A percentile compares a stretch with the other conserved stretches of the same genome.
These are phyloP conservation scores for Colletotrichum sansevieriae DNA, from an alignment of 2,329 filamentous ascomycete species.

Conservation along the genomic window DNA sequence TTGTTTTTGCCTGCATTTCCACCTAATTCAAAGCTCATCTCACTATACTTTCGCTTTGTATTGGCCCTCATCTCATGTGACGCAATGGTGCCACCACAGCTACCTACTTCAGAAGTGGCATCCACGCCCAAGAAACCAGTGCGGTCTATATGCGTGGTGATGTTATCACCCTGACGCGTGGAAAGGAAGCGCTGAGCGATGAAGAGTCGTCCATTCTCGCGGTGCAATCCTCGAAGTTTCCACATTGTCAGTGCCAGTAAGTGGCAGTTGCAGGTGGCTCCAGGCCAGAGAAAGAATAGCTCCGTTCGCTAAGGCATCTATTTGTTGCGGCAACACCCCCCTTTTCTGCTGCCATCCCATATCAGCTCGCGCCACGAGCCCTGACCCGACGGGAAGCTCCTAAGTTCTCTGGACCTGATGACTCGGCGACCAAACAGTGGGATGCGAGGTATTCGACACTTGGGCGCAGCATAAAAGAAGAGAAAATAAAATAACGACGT, in stretches of 20 bases:
- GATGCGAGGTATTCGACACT: conserved; percentile 3
- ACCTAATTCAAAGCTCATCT: conserved; percentile 25
- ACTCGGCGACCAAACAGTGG: background rate
- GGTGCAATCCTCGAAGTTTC: conserved; percentile 23
- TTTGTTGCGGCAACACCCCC: conserved; percentile 24
- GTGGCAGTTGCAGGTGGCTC: conserved; percentile 14
- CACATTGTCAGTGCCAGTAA: conserved; percentile 25
- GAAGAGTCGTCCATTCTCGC: background rate
- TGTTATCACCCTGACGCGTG: background rate
- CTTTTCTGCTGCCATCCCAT: conserved; percentile 38
- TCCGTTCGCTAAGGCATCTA: conserved; percentile 19
- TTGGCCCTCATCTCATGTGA: conserved; percentile 12
- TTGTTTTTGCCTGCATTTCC: conserved; percentile 20
- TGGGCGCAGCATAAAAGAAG: background rate
- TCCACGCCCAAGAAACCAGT: conserved; percentile 9
- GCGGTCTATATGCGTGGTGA: conserved; percentile 7
- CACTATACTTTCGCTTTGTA: background rate
- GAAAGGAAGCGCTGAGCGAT: background rate
- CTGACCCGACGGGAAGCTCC: conserved; percentile 26
- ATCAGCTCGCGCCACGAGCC: conserved; percentile 29
- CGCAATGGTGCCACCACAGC: background rate
- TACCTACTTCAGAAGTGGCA: background rate
- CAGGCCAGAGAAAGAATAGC: conserved; percentile 30
- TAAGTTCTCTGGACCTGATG: conserved; percentile 8
- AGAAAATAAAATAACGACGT: background rate